phyloP scores from a whole-genome alignment of 352 stramenopile species.

The Blastocystis hominis region DNA sequence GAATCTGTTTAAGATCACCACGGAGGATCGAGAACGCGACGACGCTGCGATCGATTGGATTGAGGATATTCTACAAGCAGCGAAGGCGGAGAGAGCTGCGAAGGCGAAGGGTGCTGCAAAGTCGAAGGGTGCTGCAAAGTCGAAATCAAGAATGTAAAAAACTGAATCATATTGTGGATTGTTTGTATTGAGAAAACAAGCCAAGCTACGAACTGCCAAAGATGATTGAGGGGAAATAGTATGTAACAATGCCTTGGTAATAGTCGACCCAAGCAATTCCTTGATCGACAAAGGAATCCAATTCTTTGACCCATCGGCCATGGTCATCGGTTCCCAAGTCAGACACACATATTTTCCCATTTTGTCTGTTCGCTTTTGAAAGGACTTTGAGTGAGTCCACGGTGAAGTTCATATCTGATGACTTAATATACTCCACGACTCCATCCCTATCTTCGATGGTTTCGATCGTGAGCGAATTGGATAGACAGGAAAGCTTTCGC shows the following conservation, averaged over 20 bases:
- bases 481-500: not conserved
- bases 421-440: conserved; percentile 43
- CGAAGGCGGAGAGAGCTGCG: not conserved
- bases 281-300: conserved; percentile 11
- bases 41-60: conserved; percentile 57
- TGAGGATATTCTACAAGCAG: conserved; percentile 43
- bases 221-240: conserved; percentile 46
- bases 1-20: conserved; percentile 52
- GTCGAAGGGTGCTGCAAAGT: not conserved
- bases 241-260: conserved; percentile 8
- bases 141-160: too few relatives aligned
- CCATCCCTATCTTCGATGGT: not conserved
- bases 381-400: conserved; percentile 11
- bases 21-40: conserved; percentile 23
- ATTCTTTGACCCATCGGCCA: conserved; percentile 22
- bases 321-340: conserved; percentile 21
- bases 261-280: conserved; percentile 39
- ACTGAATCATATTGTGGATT: not conserved
- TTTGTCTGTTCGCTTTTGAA: not conserved
- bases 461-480: conserved; percentile 17
- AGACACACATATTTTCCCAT: conserved; percentile 23
- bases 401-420: conserved; percentile 45
- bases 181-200: not conserved
- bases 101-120: not conserved
- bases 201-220: not conserved